Evolutionary conservation across 202 grass and related monocot genomes (phyloP).

Genomic region (Digitaria exilis): DNA sequence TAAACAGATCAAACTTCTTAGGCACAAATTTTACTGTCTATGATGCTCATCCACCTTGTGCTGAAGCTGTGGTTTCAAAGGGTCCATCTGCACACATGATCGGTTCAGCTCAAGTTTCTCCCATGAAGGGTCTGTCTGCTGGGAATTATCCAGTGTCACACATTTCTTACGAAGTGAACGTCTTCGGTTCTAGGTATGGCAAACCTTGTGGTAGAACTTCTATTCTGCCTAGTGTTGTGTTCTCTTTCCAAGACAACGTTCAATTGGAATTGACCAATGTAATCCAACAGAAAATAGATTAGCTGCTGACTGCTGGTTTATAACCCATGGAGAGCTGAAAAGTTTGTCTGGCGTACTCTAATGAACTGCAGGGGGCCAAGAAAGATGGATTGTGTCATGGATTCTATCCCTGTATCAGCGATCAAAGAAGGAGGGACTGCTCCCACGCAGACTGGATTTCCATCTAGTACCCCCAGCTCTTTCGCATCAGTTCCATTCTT

Average conservation of each 20-base stretch:
- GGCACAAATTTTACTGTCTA: conserved; percentile 88
- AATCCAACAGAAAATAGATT: neutral
- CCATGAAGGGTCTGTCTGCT: conserved; percentile 44
- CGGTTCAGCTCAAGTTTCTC: conserved; percentile 56
- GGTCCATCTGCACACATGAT: conserved; percentile 44
- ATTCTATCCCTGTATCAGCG: conserved; percentile 77
- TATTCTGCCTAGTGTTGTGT: neutral
- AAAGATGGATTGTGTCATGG: conserved; percentile 91
- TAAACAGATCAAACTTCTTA: conserved; percentile 88
- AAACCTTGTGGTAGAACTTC: neutral
- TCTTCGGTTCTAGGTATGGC: conserved; percentile 75
- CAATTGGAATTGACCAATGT: neutral
- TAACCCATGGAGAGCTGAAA: neutral
- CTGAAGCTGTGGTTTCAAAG: conserved; percentile 54
- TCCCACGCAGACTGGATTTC: conserved; percentile 67
- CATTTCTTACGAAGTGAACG: conserved; percentile 76
- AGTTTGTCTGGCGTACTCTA: conserved; percentile 5
- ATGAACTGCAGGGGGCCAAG: conserved; percentile 64
- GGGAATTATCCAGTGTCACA: conserved; percentile 83
- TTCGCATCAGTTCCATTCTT: conserved; percentile 66
- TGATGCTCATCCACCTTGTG: conserved; percentile 82
- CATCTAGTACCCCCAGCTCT: conserved; percentile 42
- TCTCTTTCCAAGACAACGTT: neutral
- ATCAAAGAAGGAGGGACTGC: conserved; percentile 69
- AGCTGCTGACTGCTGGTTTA: neutral